Evolutionary conservation across 2,329 filamentous ascomycete genomes (phyloP).

Genomic region (Penicillium occitanis): DNA sequence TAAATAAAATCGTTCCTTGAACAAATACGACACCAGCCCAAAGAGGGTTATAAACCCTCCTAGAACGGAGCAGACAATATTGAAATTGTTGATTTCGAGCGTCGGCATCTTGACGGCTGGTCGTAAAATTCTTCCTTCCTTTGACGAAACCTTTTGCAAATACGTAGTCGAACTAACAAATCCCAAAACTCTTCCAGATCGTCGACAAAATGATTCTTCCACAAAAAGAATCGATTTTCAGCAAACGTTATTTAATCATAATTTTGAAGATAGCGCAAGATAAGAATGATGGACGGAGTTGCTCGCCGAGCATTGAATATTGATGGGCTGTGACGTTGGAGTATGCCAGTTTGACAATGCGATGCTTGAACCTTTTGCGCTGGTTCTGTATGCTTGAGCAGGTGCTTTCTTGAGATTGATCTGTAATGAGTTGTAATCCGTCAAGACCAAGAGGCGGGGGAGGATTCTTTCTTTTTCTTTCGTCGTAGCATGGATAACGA

Average conservation of each 20-base stretch:
- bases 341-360: constrained; percentile 14
- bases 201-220: not conserved
- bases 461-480: not conserved
- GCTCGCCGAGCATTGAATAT: not conserved
- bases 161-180: not conserved
- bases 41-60: constrained; percentile 91
- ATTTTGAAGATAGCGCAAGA: constrained; percentile 9
- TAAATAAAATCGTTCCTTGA: constrained; percentile 87
- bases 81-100: constrained; percentile 72
- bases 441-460: not conserved
- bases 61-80: constrained; percentile 74
- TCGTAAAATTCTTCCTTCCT: not conserved
- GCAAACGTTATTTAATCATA: constrained; percentile 43
- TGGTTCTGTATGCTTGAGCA: not conserved
- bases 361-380: not conserved
- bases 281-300: constrained; percentile 3
- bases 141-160: not conserved
- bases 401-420: too few relatives aligned
- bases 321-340: not conserved
- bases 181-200: not conserved
- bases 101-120: constrained; percentile 54
- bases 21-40: constrained; percentile 81
- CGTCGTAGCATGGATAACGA: not conserved
- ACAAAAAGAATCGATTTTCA: constrained; percentile 22
- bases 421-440: not conserved